Evolutionary conservation across 352 stramenopile species (phyloP).

Genomic region (Phytophthora colocasiae): DNA sequence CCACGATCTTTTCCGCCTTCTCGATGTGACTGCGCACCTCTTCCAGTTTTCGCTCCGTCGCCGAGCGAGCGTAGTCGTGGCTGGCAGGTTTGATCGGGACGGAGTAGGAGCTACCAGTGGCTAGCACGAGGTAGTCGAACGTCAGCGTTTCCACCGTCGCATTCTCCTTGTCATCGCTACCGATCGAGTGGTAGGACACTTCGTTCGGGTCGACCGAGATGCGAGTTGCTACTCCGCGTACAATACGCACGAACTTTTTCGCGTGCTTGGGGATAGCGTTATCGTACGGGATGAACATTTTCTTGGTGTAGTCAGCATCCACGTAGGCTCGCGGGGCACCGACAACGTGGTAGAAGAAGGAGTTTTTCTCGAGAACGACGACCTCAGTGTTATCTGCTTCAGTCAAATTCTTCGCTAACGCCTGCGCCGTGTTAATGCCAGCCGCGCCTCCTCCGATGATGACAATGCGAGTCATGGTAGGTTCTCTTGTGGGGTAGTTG

Average conservation of each 20-base stretch:
- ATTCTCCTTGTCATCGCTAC: slow-evolving; percentile 37
- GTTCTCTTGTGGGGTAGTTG: background rate
- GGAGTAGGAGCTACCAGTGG: slow-evolving; percentile 64
- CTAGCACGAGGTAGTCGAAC: slow-evolving; percentile 75
- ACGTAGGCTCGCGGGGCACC: slow-evolving; percentile 62
- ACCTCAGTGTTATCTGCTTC: slow-evolving; percentile 51
- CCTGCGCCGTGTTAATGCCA: slow-evolving; percentile 51
- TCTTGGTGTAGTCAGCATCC: slow-evolving; percentile 51
- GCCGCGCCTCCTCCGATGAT: slow-evolving; percentile 69
- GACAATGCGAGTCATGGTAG: slow-evolving; percentile 48
- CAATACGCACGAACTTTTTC: slow-evolving; percentile 43
- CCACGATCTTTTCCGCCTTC: slow-evolving; percentile 50
- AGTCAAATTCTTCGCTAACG: slow-evolving; percentile 47
- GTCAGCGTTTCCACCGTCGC: slow-evolving; percentile 34
- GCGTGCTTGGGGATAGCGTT: slow-evolving; percentile 56
- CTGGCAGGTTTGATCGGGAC: slow-evolving; percentile 58
- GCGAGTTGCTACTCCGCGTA: slow-evolving; percentile 43
- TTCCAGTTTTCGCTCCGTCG: slow-evolving; percentile 46
- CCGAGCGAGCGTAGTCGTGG: slow-evolving; percentile 29
- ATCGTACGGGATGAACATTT: slow-evolving; percentile 76
- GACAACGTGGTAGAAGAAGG: slow-evolving; percentile 54
- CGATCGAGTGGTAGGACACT: slow-evolving; percentile 46
- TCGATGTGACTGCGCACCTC: slow-evolving; percentile 51
- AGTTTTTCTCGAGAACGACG: slow-evolving; percentile 66
- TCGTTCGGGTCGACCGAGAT: slow-evolving; percentile 43